Evolutionary conservation across 1,139 yeast genomes (phyloP).

Genomic region (Nakaseomyces glabratus): DNA sequence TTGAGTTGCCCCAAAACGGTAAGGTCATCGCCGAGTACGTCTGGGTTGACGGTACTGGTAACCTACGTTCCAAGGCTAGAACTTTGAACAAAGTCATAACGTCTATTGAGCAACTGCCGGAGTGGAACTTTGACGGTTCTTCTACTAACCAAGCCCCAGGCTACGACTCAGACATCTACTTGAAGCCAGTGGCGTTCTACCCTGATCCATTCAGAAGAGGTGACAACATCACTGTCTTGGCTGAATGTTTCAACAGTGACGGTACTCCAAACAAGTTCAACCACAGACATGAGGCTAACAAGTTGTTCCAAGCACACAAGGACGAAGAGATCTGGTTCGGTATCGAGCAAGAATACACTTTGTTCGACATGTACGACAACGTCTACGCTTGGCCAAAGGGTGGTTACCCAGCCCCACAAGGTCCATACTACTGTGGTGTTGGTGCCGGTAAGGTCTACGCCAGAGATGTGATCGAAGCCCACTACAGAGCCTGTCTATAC

Average conservation of each 20-base stretch:
- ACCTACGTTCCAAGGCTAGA: conserved; percentile 88
- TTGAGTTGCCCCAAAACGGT: conserved; percentile 79
- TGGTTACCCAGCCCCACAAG: conserved; percentile 99
- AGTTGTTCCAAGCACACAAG: conserved; percentile 88
- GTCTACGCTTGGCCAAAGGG: conserved; percentile 99
- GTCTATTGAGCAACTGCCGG: conserved; percentile 81
- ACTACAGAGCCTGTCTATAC: conserved; percentile 94
- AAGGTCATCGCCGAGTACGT: conserved; percentile 89
- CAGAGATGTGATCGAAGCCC: conserved; percentile 97
- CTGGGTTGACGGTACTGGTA: conserved; percentile 94
- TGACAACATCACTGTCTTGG: conserved; percentile 86
- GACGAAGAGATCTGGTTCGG: conserved; percentile 92
- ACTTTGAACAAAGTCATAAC: conserved; percentile 64
- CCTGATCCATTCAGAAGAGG: conserved; percentile 97
- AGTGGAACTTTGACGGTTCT: conserved; percentile 99
- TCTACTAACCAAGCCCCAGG: conserved; percentile 99
- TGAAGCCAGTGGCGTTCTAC: conserved; percentile 89
- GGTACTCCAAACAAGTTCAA: conserved; percentile 98
- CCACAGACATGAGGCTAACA: conserved; percentile 96
- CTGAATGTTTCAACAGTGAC: conserved; percentile 97
- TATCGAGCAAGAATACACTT: conserved; percentile 96
- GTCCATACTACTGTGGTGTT: conserved; percentile 99
- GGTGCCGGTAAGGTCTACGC: conserved; percentile 98
- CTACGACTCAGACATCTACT: conserved; percentile 86
- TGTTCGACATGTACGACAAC: conserved; percentile 81